Conservation (phyloP, 2,329 filamentous ascomycete species). For the Fusarium sp. region DNA sequence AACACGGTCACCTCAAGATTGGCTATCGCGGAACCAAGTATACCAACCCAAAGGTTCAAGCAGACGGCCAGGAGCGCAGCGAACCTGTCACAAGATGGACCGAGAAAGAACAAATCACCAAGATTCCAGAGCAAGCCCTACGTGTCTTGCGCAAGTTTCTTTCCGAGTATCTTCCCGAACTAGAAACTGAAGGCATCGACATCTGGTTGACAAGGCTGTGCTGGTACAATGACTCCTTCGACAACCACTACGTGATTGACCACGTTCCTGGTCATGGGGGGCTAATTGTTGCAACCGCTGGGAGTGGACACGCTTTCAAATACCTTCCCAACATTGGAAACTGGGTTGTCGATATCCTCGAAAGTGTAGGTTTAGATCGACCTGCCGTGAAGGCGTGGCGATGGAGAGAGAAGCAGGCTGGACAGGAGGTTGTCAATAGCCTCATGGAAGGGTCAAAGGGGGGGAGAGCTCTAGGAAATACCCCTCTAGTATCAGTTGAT, state of each 20-base stretch:
- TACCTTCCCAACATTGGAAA: slow-evolving; percentile 70
- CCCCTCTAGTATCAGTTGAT: slow-evolving; percentile 1
- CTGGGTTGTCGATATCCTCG: slow-evolving; percentile 59
- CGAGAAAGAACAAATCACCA: slow-evolving; percentile 32
- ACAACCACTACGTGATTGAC: slow-evolving; percentile 51
- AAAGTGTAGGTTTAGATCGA: slow-evolving; percentile 12
- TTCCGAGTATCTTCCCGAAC: slow-evolving; percentile 57
- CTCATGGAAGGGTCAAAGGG: slow-evolving; percentile 22
- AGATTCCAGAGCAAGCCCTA: slow-evolving; percentile 47
- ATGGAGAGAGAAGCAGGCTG: slow-evolving; percentile 7
- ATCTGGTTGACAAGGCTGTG: slow-evolving; percentile 51
- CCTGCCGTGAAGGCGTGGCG: slow-evolving; percentile 17
- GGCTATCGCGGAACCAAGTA: slow-evolving; percentile 65
- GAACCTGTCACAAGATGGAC: slow-evolving; percentile 56
- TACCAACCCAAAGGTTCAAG: slow-evolving; percentile 56
- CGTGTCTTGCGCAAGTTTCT: slow-evolving; percentile 51
- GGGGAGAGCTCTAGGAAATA: background rate
- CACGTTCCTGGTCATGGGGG: slow-evolving; percentile 65
- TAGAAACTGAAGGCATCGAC: slow-evolving; percentile 49
- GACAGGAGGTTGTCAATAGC: slow-evolving; percentile 3
- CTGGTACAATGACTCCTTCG: slow-evolving; percentile 51
- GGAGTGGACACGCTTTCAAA: slow-evolving; percentile 73
- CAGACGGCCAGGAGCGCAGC: slow-evolving; percentile 53
- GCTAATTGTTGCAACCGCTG: slow-evolving; percentile 70
- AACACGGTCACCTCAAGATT: slow-evolving; percentile 60